Conservation (phyloP, 2,329 filamentous ascomycete genomes). For the Xylaria sp. region DNA sequence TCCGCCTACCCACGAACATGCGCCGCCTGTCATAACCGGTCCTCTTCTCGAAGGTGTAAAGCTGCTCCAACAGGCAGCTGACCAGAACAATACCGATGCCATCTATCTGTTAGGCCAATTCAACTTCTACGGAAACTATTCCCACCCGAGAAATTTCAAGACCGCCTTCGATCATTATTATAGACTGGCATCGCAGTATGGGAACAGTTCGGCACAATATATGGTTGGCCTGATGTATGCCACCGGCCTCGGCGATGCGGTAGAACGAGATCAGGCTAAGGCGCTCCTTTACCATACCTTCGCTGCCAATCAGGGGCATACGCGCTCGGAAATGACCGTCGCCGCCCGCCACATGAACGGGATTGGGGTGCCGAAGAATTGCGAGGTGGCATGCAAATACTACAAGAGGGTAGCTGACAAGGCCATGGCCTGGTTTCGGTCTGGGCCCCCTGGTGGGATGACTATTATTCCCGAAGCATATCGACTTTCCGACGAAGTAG, state of each 20-base stretch:
- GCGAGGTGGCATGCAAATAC: slow-evolving; percentile 84
- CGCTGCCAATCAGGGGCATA: slow-evolving; percentile 84
- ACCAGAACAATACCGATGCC: slow-evolving; percentile 78
- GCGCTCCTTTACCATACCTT: slow-evolving; percentile 95
- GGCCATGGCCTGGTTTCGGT: slow-evolving; percentile 86
- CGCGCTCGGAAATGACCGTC: slow-evolving; percentile 90
- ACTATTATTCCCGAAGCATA: slow-evolving; percentile 81
- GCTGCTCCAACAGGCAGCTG: slow-evolving; percentile 64
- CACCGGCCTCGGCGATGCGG: slow-evolving; percentile 85
- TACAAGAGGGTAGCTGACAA: slow-evolving; percentile 96
- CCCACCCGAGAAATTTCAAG: slow-evolving; percentile 83
- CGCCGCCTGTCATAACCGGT: slow-evolving; percentile 53
- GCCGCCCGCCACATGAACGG: slow-evolving; percentile 87
- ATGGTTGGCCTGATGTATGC: slow-evolving; percentile 97
- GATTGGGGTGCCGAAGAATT: slow-evolving; percentile 86
- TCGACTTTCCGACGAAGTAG: slow-evolving; percentile 87
- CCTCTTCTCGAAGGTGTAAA: slow-evolving; percentile 63
- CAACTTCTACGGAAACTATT: slow-evolving; percentile 96
- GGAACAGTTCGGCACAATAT: slow-evolving; percentile 92
- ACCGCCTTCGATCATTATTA: slow-evolving; percentile 85
- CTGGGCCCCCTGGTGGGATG: slow-evolving; percentile 89
- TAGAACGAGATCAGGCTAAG: slow-evolving; percentile 88
- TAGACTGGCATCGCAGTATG: slow-evolving; percentile 77
- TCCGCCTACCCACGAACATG: slow-evolving; percentile 54
- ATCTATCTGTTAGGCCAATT: slow-evolving; percentile 91